Evolutionary conservation across 192 early-diverging fungal genomes (phyloP).

Genomic region (Rhizophagus sp.): DNA sequence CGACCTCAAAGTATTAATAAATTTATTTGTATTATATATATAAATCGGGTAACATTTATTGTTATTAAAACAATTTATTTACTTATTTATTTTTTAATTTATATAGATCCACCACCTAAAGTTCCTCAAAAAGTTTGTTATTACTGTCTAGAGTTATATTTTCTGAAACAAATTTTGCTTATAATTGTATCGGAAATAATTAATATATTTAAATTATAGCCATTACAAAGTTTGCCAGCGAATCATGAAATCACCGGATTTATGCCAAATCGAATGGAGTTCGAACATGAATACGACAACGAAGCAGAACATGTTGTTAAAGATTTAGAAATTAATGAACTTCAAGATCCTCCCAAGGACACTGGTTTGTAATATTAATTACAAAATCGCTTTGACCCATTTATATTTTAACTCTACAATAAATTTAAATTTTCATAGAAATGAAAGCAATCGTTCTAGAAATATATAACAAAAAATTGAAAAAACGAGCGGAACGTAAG

Average conservation of each 20-base stretch:
- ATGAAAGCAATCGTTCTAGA: conserved; percentile 87
- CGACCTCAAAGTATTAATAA: conserved; percentile 32
- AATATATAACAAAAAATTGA: conserved; percentile 90
- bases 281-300: conserved; percentile 95
- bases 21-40: background rate
- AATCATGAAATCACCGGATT: conserved; percentile 97
- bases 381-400: background rate
- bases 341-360: conserved; percentile 81
- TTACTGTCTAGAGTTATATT: background rate
- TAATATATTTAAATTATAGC: conserved; percentile 37
- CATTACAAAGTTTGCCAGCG: conserved; percentile 80
- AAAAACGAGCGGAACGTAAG: conserved; percentile 80
- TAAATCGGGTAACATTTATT: conserved; percentile 19
- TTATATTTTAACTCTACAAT: conserved; percentile 3
- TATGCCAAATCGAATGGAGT: conserved; percentile 96
- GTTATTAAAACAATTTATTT: background rate
- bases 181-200: background rate
- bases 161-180: background rate
- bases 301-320: conserved; percentile 95
- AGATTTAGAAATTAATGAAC: conserved; percentile 89
- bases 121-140: background rate
- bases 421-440: conserved; percentile 48
- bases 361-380: conserved; percentile 49
- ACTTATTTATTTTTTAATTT: background rate
- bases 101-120: conserved; percentile 4